Evolutionary conservation across 805 yeast species (phyloP), one percentile per base, ranked within the genome.

Genomic region (Wickerhamomyces xylosicus): DNA sequence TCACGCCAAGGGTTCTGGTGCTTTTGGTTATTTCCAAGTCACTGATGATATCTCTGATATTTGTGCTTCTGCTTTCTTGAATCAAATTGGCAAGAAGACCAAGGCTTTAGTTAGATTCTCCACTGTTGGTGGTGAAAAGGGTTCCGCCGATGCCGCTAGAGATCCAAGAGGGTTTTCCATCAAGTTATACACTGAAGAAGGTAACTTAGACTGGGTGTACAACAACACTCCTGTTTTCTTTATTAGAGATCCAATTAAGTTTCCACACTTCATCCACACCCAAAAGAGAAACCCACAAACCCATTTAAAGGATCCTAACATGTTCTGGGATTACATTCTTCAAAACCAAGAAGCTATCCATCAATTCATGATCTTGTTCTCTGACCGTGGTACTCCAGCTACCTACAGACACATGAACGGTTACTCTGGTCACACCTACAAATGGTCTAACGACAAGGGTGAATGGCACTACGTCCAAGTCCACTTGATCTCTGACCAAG

Each of bases 1-100:
- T 28, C 95, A 85, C 56, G 95, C 95, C 39, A 85, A 85, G 59
- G 95, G 95, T 49, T 82, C 89, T 13, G 95, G 95, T 56, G 95
- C 95, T 9, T 84, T 69, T 57, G 95, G 95, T 48, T 72, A 69
- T 48, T 86, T 86, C 57, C 94, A 83, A 60, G 89, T 81, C 38
- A 85, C 95, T 11, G 90, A 85, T 50, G 94, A 85, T 52, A 77
- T 85, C 53, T 64, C 85, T 9, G 90, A 83, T 57, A 53, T 83
- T 35, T 75, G 82, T 54, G 67, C 72, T 19, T 77, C 92, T 37
- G 74, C 74, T 40, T 83, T 86, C 64, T 72, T 86, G 49, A 72
- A 73, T 47, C 65, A 72, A 35, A 69, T 82, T 40, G 96, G 96
- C 49, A 85, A 85, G 66, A 82, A 77, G 63, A 84, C 95, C 28